Conservation (phyloP, 2,329 filamentous ascomycete genomes). For the Penicillium rolfsii region DNA sequence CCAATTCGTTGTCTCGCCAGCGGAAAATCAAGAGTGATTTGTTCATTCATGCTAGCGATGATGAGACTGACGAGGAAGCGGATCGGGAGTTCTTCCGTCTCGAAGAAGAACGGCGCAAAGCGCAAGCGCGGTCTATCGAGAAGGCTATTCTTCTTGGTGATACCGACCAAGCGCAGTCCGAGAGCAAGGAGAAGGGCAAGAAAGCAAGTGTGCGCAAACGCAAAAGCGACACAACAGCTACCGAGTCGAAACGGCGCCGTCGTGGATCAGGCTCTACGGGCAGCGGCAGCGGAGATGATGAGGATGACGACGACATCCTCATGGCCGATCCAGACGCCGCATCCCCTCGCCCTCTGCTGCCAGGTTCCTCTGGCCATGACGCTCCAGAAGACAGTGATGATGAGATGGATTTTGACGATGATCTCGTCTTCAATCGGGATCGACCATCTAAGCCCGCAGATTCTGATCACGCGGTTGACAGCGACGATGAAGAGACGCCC, state of each 20-base stretch:
- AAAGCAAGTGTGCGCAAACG: conserved; percentile 36
- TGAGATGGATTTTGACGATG: conserved; percentile 40
- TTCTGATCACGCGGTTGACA: conserved; percentile 25
- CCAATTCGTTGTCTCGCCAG: conserved; percentile 75
- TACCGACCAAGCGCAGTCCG: conserved; percentile 33
- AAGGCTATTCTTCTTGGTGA: conserved; percentile 51
- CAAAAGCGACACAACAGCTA: conserved; percentile 32
- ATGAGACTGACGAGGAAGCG: conserved; percentile 80
- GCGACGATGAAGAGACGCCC: conserved; percentile 39
- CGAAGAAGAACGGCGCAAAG: conserved; percentile 69
- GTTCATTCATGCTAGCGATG: conserved; percentile 81
- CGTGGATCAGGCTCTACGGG: conserved; percentile 25
- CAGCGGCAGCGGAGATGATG: conserved; percentile 16
- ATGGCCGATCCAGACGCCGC: conserved; percentile 32
- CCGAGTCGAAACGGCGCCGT: conserved; percentile 37
- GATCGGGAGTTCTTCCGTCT: conserved; percentile 75
- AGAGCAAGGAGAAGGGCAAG: conserved; percentile 35
- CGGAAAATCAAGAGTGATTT: conserved; percentile 81
- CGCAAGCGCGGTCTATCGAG: conserved; percentile 55
- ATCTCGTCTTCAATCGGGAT: conserved; percentile 38
- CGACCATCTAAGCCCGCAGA: conserved; percentile 21
- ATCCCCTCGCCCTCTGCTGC: conserved; percentile 24
- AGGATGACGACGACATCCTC: conserved; percentile 38
- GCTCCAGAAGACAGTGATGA: conserved; percentile 32
- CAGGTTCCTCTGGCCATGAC: conserved; percentile 22